Evolutionary conservation across 2,329 filamentous ascomycete species (phyloP), one percentile per base, ranked within the genome.

Genomic region (Fusarium ambrosium): DNA sequence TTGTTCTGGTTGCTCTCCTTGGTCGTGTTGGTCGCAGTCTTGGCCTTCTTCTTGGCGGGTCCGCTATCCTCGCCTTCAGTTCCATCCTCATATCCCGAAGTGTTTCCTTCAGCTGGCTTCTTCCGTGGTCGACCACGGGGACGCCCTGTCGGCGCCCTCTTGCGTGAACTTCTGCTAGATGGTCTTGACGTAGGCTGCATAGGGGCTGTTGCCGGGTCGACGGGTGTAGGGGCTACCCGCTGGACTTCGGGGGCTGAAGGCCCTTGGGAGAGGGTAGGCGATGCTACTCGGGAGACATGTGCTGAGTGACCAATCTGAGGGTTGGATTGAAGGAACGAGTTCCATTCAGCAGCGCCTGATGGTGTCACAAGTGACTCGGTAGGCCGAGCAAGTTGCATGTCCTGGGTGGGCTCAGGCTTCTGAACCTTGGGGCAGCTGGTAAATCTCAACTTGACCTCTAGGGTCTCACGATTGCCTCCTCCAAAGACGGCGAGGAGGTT

Each of bases 371-470:
- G 83, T 43, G 80, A 78, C 22, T 85, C 82, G 70, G 76, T 72
- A 29, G 79, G 78, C 48, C 79, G 77, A 22, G 70, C 53, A 4
- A 64, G 69, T 5, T 75, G 73, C 55, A 80, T 71, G 8, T 81
- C 80, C 67, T 78, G 73, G 62, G 60, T 66, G 27, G 77, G 70
- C 29, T 77, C 71, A 4, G 78, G 79, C 22, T 81, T 83, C 24
- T 82, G 81, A 53, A 86, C 88, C 62, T 89, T 93, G 20, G 92
- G 89, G 39, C 98, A 92, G 18, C 93, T 92, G 2, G 95, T 93
- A 66, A 99, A 87, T 80, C 94, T 95, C 71, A 99, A 87, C 82
- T 93, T 97, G 75, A 99, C 96, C 84, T 99, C 97, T 69, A 99
- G 85, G 1, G 94, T 98, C 83, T 98, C 95, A 77, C 92, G 93